Percentiles rank a stretch among this genome's conserved stretches.
Conservation (phyloP, 2,329 filamentous ascomycete species). For the Pseudogymnoascus sp. region DNA sequence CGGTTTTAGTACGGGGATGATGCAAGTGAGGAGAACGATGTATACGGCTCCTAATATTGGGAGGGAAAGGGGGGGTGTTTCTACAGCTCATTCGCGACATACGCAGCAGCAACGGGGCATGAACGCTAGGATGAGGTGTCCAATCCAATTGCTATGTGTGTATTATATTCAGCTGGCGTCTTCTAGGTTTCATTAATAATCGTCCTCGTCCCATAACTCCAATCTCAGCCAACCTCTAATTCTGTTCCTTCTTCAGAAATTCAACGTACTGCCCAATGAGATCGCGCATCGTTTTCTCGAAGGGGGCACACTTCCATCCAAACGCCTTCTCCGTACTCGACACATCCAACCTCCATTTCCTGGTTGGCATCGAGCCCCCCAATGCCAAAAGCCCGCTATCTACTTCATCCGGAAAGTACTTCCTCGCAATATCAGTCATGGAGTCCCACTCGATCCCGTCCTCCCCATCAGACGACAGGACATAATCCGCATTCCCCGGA, state of each 20-base stretch:
- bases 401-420: conserved; percentile 27
- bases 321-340: conserved; percentile 29
- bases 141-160: neutral
- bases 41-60: neutral
- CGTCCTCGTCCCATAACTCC: neutral
- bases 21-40: neutral
- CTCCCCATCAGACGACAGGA: conserved; percentile 9
- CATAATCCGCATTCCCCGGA: neutral
- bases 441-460: conserved; percentile 32
- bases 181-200: neutral
- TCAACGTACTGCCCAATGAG: conserved; percentile 31
- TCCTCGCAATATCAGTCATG: conserved; percentile 31
- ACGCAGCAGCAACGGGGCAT: neutral
- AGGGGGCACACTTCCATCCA: conserved; percentile 28
- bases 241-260: conserved; percentile 15
- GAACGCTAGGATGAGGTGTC: neutral
- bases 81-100: neutral
- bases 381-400: conserved; percentile 26
- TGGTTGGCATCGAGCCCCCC: conserved; percentile 24
- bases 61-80: neutral
- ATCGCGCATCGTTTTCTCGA: conserved; percentile 31
- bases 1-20: neutral
- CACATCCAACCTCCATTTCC: conserved; percentile 27
- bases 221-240: neutral
- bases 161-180: neutral